Evolutionary conservation across 2,329 filamentous ascomycete genomes (phyloP), one percentile per base, ranked within the genome.

Genomic region (Metarhizium humberi): DNA sequence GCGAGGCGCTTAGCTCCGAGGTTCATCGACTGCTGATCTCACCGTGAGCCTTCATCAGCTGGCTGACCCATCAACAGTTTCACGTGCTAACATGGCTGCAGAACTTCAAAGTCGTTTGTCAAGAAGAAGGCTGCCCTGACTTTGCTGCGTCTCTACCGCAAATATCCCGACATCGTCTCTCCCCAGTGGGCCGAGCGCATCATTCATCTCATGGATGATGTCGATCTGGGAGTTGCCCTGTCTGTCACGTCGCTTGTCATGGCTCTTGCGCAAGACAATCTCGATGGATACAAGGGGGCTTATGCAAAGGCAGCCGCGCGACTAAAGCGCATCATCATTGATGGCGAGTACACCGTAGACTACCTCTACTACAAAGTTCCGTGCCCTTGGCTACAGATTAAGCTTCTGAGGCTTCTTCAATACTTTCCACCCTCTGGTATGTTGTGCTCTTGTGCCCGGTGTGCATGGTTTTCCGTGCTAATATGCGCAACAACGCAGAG

Each of bases 351-450:
- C 65, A 83, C 90, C 0, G 81, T 84, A 55, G 94, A 97, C 68
- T 99, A 99, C 68, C 82, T 96, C 30, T 99, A 99, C 75, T 99
- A 99, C 78, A 96, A 96, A 67, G 94, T 99, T n/a, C 94, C 94
- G 1, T 99, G 94, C 67, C 94, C 94, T 3, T 99, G 94, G 94
- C 85, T 99, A 56, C 92, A 97, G 72, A 88, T 97, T 66, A 99
- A 99, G 74, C 79, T 99, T 18, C 73, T 99, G 61, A 85, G 92
- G 59, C 74, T 99, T 58, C 78, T 99, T 60, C 94, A 99, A 72
- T 99, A 97, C 70, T 99, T 96, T 71, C 88, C 92, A 30, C 92
- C 94, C 49, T 95, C 94, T 68, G 87, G 89, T 92, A 77, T 60
- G 79, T 59, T 25, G 7, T 14, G 11, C 25, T 20, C 20, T 16